Evolutionary conservation across 768 basidiomycete genomes (phyloP).

Genomic region (Lactarius trivialis): DNA sequence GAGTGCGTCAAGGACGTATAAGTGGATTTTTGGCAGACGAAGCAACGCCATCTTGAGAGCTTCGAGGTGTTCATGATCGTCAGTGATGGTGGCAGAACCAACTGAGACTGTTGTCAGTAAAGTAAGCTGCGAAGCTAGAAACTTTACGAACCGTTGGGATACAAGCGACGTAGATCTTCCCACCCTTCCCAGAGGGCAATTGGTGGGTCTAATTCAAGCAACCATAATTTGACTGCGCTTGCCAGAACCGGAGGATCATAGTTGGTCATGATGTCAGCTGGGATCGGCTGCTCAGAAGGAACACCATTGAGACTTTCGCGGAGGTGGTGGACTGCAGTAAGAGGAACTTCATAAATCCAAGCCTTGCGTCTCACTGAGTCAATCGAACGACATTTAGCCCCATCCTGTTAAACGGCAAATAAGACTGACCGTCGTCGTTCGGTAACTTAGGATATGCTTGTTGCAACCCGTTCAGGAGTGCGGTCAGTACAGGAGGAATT

Average conservation of each 20-base stretch:
- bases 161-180: slow-evolving; percentile 86
- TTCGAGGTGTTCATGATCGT: slow-evolving; percentile 51
- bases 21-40: slow-evolving; percentile 68
- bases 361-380: slow-evolving; percentile 73
- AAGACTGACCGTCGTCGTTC: slow-evolving; percentile 53
- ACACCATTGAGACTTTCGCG: slow-evolving; percentile 77
- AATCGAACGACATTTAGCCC: slow-evolving; percentile 5
- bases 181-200: slow-evolving; percentile 81
- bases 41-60: slow-evolving; percentile 58
- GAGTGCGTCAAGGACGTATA: slow-evolving; percentile 73
- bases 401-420: too few relatives aligned
- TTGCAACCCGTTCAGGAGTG: slow-evolving; percentile 56
- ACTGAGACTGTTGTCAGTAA: slow-evolving; percentile 31
- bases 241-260: slow-evolving; percentile 88
- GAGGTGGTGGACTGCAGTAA: slow-evolving; percentile 76
- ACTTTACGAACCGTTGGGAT: slow-evolving; percentile 50
- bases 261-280: slow-evolving; percentile 52
- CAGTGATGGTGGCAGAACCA: slow-evolving; percentile 47
- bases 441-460: slow-evolving; percentile 56
- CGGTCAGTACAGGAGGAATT: slow-evolving; percentile 68
- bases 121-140: not conserved
- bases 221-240: slow-evolving; percentile 79
- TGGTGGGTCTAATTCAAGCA: slow-evolving; percentile 87
- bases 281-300: slow-evolving; percentile 44
- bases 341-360: slow-evolving; percentile 94